Base-by-base conservation (phyloP, 2,329 filamentous ascomycete genomes). In the Huntiella moniliformis region DNA sequence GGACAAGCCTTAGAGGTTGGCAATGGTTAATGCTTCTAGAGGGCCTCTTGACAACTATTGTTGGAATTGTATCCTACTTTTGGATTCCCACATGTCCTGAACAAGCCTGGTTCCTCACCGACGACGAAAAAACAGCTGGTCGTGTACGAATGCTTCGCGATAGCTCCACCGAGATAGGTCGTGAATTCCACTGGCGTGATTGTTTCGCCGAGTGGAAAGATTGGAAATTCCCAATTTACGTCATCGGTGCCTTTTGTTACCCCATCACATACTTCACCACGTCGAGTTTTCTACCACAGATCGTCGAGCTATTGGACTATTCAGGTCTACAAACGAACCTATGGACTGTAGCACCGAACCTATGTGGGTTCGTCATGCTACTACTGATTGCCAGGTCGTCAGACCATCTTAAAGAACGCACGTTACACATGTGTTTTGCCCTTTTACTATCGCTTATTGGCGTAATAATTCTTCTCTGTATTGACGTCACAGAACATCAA, bases 1-100 rank as follows among this genome's bases (percentile, higher is more conserved):
- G 73, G 1, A 60, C 78, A 3, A 58, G 64, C 1, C 45, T 46
- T 2, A 67, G 69, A 2, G 77, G 77, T 3, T 84, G 78, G 78
- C 64, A 74, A 4, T 78, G 71, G 71, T 67, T 82, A 17, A 83
- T 83, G 57, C 73, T 82, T 40, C 70, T 78, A 10, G 75, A 83
- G 53, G 79, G 79, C 6, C 62, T 65, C 4, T 61, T 61, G 17
- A 64, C 61, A 2, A 56, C 62, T 3, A 12, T 54, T 5, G 54
- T 62, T 4, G 61, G 60, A 1, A 38, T 61, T 6, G 54, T 51
- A 42, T 57, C 57, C 5, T 53, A 61, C 31, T 34, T 58, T 17
- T 56, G 61, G 35, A 54, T 64, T 1, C 61, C 61, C 3, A 59
- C 63, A 36, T 71, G 50, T 53, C 71, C 60, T 1, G 70, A 68